phyloP scores from a whole-genome alignment of 176 grass and related monocot genomes.

The Puya raimondii region DNA sequence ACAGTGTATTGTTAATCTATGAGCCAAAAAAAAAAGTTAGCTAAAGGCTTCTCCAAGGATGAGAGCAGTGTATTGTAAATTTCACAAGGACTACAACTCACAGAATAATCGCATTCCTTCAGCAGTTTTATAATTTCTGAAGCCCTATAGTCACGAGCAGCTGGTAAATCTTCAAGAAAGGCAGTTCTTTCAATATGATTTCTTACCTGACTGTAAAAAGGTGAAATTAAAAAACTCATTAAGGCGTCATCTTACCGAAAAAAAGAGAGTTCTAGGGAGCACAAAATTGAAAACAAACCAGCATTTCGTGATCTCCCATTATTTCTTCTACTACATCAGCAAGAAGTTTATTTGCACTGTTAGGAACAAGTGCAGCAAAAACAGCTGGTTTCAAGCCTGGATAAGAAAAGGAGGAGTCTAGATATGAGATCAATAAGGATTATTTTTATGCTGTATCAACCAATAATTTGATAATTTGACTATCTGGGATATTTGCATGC shows the following conservation, averaged over 20 bases:
- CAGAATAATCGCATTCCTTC: too few species aligned
- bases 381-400: slow-evolving; percentile 66
- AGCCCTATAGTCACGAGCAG: too few species aligned
- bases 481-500: not conserved
- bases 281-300: slow-evolving; percentile 43
- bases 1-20: too few species aligned
- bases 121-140: too few species aligned
- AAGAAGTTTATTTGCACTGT: slow-evolving; percentile 74
- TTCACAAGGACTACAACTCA: too few species aligned
- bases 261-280: not conserved
- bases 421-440: not conserved
- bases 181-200: not conserved
- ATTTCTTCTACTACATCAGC: slow-evolving; percentile 82
- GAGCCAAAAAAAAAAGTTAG: too few species aligned
- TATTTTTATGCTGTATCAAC: not conserved
- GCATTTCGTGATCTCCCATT: slow-evolving; percentile 86
- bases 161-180: too few species aligned
- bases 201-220: slow-evolving; percentile 13
- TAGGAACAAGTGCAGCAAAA: slow-evolving; percentile 95
- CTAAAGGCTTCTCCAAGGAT: too few species aligned
- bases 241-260: not conserved
- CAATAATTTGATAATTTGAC: not conserved
- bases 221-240: slow-evolving; percentile 3
- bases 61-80: too few species aligned
- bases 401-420: slow-evolving; percentile 1